Percentiles rank a stretch among this genome's conserved stretches.
Conservation (phyloP, 257 asterid species). For the Ocimum tenuiflorum region DNA sequence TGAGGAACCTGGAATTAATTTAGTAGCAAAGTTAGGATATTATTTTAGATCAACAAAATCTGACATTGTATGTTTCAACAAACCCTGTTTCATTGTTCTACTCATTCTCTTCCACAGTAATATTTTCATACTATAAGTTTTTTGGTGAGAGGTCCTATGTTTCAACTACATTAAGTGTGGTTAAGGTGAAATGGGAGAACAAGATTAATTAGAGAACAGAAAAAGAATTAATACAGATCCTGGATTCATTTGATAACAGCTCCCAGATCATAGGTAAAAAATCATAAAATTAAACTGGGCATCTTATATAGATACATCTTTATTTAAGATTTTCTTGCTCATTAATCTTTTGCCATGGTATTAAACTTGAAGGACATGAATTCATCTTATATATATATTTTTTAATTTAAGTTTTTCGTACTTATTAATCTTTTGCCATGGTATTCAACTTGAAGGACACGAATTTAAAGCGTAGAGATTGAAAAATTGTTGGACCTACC, state of each 20-base stretch:
- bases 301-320: not conserved
- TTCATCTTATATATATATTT: too few species aligned
- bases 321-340: not conserved
- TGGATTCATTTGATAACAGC: slow-evolving; percentile 10
- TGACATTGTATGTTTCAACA: not conserved
- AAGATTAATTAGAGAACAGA: slow-evolving; percentile 2
- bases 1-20: slow-evolving; percentile 69
- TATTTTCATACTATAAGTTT: not conserved
- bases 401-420: too few species aligned
- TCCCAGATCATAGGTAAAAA: not conserved
- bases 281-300: not conserved
- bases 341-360: not conserved
- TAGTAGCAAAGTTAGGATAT: slow-evolving; percentile 5
- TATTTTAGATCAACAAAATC: not conserved
- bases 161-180: not conserved
- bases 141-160: not conserved
- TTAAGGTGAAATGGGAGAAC: not conserved
- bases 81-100: slow-evolving; percentile 2
- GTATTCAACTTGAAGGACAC: slow-evolving; percentile 1
- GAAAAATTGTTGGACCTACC: slow-evolving; percentile 58
- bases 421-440: not conserved
- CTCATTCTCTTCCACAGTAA: not conserved
- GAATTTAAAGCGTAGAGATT: slow-evolving; percentile 9
- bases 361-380: slow-evolving; percentile 3
- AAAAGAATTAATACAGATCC: not conserved